phyloP scores from a whole-genome alignment of 345 rosid species.

The Hevea brasiliensis region DNA sequence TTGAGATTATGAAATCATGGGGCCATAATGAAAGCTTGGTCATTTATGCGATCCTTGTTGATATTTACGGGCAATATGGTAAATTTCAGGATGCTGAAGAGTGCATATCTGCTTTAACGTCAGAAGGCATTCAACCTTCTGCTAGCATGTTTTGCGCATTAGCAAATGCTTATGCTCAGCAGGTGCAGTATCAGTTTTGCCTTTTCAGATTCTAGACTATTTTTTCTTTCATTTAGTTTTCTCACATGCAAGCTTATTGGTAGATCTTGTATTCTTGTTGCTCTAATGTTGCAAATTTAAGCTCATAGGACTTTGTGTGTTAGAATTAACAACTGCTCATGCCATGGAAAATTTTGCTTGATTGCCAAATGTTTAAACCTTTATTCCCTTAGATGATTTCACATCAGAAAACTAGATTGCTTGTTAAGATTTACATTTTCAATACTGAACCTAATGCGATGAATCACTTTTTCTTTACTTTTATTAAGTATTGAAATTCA shows the following conservation, averaged over 20 bases:
- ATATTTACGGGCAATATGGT: constrained; percentile 64
- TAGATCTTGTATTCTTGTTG: neutral
- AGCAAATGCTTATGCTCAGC: constrained; percentile 81
- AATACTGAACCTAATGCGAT: neutral
- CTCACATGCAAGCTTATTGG: neutral
- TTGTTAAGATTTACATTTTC: neutral
- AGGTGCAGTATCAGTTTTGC: constrained; percentile 34
- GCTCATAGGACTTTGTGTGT: neutral
- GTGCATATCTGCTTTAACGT: constrained; percentile 54
- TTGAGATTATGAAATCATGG: constrained; percentile 40
- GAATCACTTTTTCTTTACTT: too few species aligned
- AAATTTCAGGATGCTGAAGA: constrained; percentile 50
- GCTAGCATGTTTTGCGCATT: constrained; percentile 51
- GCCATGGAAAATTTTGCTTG: neutral
- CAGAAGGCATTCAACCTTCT: constrained; percentile 50
- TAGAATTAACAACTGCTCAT: neutral
- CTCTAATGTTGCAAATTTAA: neutral
- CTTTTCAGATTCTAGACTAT: neutral
- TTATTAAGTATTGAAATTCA: neutral
- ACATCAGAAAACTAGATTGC: neutral
- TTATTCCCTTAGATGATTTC: neutral
- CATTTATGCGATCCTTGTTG: constrained; percentile 54
- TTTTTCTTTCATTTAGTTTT: neutral
- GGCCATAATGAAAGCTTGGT: constrained; percentile 44
- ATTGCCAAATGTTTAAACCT: neutral